Evolutionary conservation across 345 rosid species (phyloP).

Genomic region (Lepidium aucheri): DNA sequence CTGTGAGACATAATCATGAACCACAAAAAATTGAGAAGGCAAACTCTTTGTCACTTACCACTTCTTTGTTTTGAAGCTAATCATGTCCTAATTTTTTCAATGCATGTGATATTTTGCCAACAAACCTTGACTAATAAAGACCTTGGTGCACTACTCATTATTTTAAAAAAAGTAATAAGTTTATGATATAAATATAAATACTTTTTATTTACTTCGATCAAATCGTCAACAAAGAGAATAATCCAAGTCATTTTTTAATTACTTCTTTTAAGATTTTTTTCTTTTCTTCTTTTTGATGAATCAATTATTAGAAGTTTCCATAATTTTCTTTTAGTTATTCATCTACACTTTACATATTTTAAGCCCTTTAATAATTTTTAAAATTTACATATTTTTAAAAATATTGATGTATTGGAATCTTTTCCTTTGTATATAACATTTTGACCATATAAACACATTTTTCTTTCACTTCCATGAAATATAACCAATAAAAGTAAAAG

Average conservation of each 20-base stretch:
- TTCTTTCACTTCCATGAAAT: neutral
- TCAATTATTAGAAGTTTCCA: no score
- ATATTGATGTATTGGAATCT: neutral
- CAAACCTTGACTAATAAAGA: slow-evolving; percentile 19
- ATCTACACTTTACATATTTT: no score
- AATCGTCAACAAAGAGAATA: slow-evolving; percentile 8
- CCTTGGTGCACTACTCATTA: neutral
- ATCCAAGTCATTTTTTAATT: neutral
- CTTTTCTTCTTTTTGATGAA: no score
- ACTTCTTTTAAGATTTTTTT: neutral
- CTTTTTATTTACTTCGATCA: neutral
- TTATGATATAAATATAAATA: neutral
- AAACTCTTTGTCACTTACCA: slow-evolving; percentile 12
- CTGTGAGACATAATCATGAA: slow-evolving; percentile 9
- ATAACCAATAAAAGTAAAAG: slow-evolving; percentile 15
- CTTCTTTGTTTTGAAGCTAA: slow-evolving; percentile 10
- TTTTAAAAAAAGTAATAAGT: neutral
- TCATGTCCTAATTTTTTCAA: slow-evolving; percentile 14
- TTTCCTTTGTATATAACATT: neutral
- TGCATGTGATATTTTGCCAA: slow-evolving; percentile 23
- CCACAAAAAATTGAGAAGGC: slow-evolving; percentile 3
- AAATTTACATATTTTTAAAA: neutral
- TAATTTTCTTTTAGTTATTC: no score
- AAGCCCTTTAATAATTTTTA: no score
- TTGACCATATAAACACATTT: slow-evolving; percentile 4